Evolutionary conservation across 495 filamentous ascomycete genomes (phyloP).

Genomic region (Xylaria flabelliformis): DNA sequence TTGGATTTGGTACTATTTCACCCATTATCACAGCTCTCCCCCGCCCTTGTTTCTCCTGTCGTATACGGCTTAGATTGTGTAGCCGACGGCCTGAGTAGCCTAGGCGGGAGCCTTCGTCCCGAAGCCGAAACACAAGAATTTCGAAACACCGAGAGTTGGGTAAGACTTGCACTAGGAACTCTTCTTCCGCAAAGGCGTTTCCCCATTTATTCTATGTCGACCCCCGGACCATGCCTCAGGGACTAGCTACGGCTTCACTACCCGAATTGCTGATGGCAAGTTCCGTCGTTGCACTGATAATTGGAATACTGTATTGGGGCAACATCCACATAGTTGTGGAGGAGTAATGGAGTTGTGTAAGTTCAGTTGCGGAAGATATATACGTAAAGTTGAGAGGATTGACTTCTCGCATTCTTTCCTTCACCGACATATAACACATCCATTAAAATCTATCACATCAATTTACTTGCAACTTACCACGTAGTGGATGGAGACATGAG

Average conservation of each 20-base stretch:
- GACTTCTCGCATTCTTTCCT: background rate
- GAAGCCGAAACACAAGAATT: background rate
- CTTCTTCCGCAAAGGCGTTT: background rate
- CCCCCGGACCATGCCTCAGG: background rate
- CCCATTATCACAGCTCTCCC: background rate
- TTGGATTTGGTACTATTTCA: background rate
- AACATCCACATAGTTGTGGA: background rate
- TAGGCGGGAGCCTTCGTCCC: background rate
- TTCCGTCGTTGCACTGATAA: background rate
- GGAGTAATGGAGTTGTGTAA: background rate
- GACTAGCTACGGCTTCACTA: background rate
- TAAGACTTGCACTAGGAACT: background rate
- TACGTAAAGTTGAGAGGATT: background rate
- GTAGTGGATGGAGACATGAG: background rate
- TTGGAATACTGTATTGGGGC: background rate
- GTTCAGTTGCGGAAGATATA: background rate
- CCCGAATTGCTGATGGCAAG: background rate
- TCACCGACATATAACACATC: background rate
- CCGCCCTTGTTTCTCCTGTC: background rate
- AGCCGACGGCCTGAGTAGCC: background rate
- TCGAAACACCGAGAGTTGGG: background rate
- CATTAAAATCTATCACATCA: background rate
- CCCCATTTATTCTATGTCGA: constrained; percentile 8
- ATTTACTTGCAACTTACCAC: background rate
- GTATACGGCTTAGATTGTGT: background rate